These are phyloP conservation scores for Mycena pura DNA, from an alignment of 768 basidiomycete genomes.

Conservation along the genomic window DNA sequence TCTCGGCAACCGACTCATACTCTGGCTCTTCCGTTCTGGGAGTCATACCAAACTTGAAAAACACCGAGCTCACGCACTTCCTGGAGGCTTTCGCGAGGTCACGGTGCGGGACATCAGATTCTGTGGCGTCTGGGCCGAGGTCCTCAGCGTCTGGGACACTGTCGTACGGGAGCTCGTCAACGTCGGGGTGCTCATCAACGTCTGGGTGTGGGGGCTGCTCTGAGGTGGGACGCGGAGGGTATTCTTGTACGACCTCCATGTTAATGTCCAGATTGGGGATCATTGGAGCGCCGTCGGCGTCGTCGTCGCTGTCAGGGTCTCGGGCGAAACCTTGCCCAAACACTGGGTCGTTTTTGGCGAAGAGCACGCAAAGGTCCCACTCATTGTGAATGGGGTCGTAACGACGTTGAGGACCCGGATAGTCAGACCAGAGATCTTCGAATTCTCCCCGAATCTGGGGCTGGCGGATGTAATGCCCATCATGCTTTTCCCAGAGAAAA, in stretches of 20 bases:
- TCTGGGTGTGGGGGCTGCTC: neutral
- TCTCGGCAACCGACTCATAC: neutral
- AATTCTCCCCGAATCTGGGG: neutral
- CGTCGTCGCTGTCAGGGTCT: neutral
- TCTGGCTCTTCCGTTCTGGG: neutral
- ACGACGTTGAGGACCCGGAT: neutral
- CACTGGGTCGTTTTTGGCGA: neutral
- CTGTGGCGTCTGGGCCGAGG: neutral
- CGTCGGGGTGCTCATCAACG: too few species aligned
- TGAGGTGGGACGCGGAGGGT: too few species aligned
- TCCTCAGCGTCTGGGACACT: neutral
- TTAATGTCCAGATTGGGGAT: neutral
- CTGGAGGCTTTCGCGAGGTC: neutral
- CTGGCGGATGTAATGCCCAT: neutral
- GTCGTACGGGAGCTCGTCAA: neutral
- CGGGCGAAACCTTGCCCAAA: neutral
- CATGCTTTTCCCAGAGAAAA: neutral
- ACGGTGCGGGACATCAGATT: neutral
- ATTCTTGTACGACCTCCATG: neutral
- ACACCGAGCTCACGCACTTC: neutral
- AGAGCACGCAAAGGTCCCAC: conserved; percentile 4
- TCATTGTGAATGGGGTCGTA: neutral
- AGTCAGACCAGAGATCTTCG: neutral
- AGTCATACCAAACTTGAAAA: neutral
- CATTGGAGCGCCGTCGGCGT: neutral